A percentile compares a stretch with the other conserved stretches of the same genome.
Evolutionary conservation across 2,329 filamentous ascomycete species (phyloP).

Genomic region (Aureobasidium sp.): DNA sequence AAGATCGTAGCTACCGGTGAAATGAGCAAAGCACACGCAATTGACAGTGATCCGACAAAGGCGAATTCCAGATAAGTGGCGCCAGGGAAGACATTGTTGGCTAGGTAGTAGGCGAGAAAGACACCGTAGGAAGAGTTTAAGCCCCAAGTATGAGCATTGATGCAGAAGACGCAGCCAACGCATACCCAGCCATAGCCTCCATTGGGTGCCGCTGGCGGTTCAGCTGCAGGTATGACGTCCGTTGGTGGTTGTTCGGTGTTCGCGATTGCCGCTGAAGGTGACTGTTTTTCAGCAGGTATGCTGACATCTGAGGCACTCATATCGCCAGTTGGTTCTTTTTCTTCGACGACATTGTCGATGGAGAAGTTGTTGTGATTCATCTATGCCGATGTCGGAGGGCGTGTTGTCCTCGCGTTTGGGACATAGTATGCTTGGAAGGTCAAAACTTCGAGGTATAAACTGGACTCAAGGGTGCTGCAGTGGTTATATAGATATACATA

Average conservation of each 20-base stretch:
- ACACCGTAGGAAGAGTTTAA: slow-evolving; percentile 52
- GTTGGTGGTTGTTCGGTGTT: not conserved
- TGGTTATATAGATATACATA: not conserved
- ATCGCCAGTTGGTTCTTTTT: not conserved
- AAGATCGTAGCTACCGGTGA: slow-evolving; percentile 59
- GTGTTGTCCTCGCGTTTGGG: not conserved
- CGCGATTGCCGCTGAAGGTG: not conserved
- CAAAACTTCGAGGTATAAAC: not conserved
- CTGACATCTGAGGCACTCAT: not conserved
- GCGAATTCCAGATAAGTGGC: slow-evolving; percentile 61
- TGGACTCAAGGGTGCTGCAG: not conserved
- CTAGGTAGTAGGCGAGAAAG: slow-evolving; percentile 68
- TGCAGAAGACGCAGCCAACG: slow-evolving; percentile 34
- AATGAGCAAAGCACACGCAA: slow-evolving; percentile 56
- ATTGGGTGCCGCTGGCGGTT: slow-evolving; percentile 21
- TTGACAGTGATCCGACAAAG: slow-evolving; percentile 65
- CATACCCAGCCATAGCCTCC: slow-evolving; percentile 55
- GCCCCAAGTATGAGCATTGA: slow-evolving; percentile 41
- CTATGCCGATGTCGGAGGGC: not conserved
- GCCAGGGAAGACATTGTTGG: slow-evolving; percentile 51
- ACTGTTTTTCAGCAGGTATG: not conserved
- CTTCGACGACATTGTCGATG: slow-evolving; percentile 1
- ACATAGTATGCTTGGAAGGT: not conserved
- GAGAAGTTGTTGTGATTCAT: slow-evolving; percentile 2
- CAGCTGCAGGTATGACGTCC: not conserved